phyloP scores from a whole-genome alignment of 1,139 yeast genomes.

The Yamadazyma siamensis region DNA sequence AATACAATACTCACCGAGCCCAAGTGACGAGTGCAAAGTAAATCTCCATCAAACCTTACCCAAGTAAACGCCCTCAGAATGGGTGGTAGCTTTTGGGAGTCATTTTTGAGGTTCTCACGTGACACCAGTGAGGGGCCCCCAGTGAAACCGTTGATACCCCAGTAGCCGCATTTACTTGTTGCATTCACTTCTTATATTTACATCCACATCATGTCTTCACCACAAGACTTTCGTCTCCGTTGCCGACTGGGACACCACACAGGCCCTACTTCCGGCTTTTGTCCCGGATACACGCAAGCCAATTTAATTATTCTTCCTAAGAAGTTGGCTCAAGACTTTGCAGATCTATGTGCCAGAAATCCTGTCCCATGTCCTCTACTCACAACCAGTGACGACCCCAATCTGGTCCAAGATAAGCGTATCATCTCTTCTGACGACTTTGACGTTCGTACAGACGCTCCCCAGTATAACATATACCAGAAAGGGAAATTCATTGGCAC shows the following conservation, averaged over 20 bases:
- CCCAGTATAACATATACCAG: slow-evolving; percentile 24
- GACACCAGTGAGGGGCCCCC: too few relatives aligned
- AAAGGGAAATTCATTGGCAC: slow-evolving; percentile 20
- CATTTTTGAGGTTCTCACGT: too few relatives aligned
- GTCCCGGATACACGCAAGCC: slow-evolving; percentile 30
- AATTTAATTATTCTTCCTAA: slow-evolving; percentile 68
- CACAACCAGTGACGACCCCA: slow-evolving; percentile 18
- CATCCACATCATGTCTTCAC: too few relatives aligned
- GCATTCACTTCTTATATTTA: too few relatives aligned
- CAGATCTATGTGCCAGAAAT: slow-evolving; percentile 24
- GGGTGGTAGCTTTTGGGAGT: too few relatives aligned
- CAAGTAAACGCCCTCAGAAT: too few relatives aligned
- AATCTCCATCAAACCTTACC: too few relatives aligned
- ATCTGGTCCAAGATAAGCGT: slow-evolving; percentile 13
- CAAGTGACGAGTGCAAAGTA: too few relatives aligned
- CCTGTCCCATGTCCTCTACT: slow-evolving; percentile 33
- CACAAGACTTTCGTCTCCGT: slow-evolving; percentile 12
- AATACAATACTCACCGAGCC: too few relatives aligned
- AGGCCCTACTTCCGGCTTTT: slow-evolving; percentile 22
- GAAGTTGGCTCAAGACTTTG: slow-evolving; percentile 61
- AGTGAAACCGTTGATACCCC: too few relatives aligned
- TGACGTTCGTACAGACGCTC: slow-evolving; percentile 26
- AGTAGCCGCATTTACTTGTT: too few relatives aligned
- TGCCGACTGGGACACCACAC: slow-evolving; percentile 10
- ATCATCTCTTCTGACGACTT: slow-evolving; percentile 16